Base-by-base conservation (phyloP, 495 filamentous ascomycete genomes). In the Penicillium herquei region DNA sequence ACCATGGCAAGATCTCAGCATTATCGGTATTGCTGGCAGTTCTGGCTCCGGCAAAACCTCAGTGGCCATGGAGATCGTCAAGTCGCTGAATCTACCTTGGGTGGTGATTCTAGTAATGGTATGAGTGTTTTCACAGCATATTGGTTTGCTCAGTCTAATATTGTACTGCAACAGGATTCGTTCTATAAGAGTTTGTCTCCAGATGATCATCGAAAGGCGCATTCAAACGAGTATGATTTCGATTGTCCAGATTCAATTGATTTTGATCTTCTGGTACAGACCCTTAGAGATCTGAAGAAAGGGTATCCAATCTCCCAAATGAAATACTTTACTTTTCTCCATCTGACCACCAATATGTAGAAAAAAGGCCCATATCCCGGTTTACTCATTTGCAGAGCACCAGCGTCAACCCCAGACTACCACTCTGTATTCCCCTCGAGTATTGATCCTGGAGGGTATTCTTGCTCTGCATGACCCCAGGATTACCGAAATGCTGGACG, bases 31-130 rank as follows among this genome's bases (percentile, higher is more conserved):
- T 54, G 94, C 95, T 41, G 94, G 94, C 11, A 94, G 90, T 67
- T 97, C 92, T 16, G 95, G 95, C 50, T 97, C 92, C 26, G 94
- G 94, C 39, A 98, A 98, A 77, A 96, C 92, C n/a, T 96, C 91
- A 3, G 75, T 98, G 49, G 92, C 95, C 18, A 84, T 92, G 57
- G 91, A 92, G 46, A 96, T 98, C 60, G 91, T 98, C 49, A 85
- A 79, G 52, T 87, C 89, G 54, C 72, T 98, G 60, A 96, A 92
- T 72, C 76, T 98, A 49, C 94, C 94, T 41, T 98, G 94, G 94
- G 94, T 98, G 35, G 91, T 97, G 31, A 96, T 98, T 69, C 72
- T 98, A 58, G 93, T 91, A 33, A 97, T 98, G 84, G 92, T 96
- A 81, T 67, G 74, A 13, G 9, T 7, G 34, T 37, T 37, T 37